These are phyloP conservation scores for Colletotrichum tamarilloi DNA, from an alignment of 2,329 filamentous ascomycete genomes.

Conservation along the genomic window DNA sequence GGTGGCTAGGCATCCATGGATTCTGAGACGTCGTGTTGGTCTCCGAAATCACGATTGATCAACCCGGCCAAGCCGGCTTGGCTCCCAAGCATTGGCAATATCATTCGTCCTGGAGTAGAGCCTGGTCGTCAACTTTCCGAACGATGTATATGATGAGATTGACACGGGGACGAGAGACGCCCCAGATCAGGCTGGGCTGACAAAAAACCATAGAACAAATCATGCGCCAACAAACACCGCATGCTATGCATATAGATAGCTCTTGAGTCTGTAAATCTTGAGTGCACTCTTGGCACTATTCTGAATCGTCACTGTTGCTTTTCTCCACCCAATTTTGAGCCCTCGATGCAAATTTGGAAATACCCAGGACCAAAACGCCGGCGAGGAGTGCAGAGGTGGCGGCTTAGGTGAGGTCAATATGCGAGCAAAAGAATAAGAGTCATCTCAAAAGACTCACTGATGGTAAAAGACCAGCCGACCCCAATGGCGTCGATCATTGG, in stretches of 20 bases:
- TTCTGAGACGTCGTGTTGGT: too few relatives aligned
- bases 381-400: slow-evolving; percentile 10
- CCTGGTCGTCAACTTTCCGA: too few relatives aligned
- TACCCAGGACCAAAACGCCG: slow-evolving; percentile 21
- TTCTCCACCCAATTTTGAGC: slow-evolving; percentile 27
- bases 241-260: background rate
- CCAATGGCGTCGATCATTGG: slow-evolving; percentile 64
- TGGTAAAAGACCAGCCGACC: slow-evolving; percentile 62
- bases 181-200: too few relatives aligned
- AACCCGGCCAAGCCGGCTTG: too few relatives aligned
- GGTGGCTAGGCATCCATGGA: too few relatives aligned
- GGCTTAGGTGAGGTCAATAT: background rate
- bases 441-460: slow-evolving; percentile 39
- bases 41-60: too few relatives aligned
- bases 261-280: too few relatives aligned
- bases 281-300: background rate
- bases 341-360: slow-evolving; percentile 25
- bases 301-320: slow-evolving; percentile 15
- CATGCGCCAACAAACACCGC: background rate
- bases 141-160: too few relatives aligned
- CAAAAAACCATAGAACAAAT: too few relatives aligned
- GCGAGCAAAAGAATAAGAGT: background rate
- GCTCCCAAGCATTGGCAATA: too few relatives aligned
- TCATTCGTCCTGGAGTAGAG: too few relatives aligned
- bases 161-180: too few relatives aligned